Base-by-base conservation (phyloP, 352 stramenopile species). In the Pythium oligandrum region DNA sequence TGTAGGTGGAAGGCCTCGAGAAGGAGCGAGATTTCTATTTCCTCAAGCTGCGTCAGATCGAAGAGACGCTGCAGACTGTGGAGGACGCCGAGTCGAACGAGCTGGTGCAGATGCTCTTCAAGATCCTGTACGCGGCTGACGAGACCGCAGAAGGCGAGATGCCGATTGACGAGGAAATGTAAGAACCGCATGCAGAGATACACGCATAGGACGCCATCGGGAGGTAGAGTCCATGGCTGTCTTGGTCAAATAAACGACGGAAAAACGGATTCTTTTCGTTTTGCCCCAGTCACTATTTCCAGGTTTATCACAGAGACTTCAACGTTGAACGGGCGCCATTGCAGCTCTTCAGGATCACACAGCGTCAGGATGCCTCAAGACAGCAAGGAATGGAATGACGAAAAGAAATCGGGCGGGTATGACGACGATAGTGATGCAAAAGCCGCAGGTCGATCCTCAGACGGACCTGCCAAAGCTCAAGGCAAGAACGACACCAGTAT, bases 21-120 rank as follows among this genome's bases (percentile, higher is more conserved):
- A 91, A 90, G 55, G 96, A 99, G 68, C 78, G 96, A 6, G 96
- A 99, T 61, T 99, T 99, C 66, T 99, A 99, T 72, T 99, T 99
- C 71, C 84, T 96, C 48, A 99, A 99, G 73, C 80, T 99, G 34
- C 83, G 96, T 46, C 90, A 98, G 59, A 93, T 99, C 49, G 97
- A 99, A 73, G 86, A 98, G 17, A 86, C 98, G 72, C 75, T 99
- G 40, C 85, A 95, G 57, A 61, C 70, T n/a, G 57, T 70, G 26
- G 75, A 88, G 40, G 78, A 86, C 44, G 51, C 38, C 8, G 80
- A 91, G 40, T 48, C 66, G 45, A 85, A 73, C 42, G 73, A 79
- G 30, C 44, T 91, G 35, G 80, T 66, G 4, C 81, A 90, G 60
- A 52, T 55, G n/a, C 70, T 95, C 42, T 93, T 93, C 62, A 87